A percentile compares a stretch with the other conserved stretches of the same genome.
Evolutionary conservation across 306 rosid genomes (phyloP).

Genomic region (Castanea mollissima): DNA sequence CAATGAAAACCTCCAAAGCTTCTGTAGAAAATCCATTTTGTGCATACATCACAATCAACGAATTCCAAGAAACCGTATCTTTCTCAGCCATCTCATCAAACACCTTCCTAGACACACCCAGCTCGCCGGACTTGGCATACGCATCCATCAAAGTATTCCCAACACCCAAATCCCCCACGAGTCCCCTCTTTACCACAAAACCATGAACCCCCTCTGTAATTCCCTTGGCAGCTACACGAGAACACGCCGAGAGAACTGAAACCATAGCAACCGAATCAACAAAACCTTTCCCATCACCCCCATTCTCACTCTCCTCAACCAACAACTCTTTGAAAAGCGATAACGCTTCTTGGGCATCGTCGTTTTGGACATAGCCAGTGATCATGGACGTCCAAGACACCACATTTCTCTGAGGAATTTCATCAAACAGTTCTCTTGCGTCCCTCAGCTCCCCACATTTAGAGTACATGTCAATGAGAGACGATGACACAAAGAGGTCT

Average conservation of each 20-base stretch:
- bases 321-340: conserved; percentile 57
- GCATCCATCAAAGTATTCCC: conserved; percentile 90
- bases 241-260: conserved; percentile 70
- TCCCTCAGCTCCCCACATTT: conserved; percentile 54
- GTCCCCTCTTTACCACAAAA: conserved; percentile 60
- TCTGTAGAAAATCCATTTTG: conserved; percentile 65
- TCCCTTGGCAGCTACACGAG: conserved; percentile 48
- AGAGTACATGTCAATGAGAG: conserved; percentile 75
- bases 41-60: conserved; percentile 74
- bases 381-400: conserved; percentile 89
- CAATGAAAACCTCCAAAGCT: conserved; percentile 59
- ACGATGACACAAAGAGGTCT: conserved; percentile 70
- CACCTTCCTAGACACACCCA: conserved; percentile 52
- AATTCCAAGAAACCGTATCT: conserved; percentile 83
- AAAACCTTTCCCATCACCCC: conserved; percentile 26
- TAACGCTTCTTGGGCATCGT: conserved; percentile 36
- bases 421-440: conserved; percentile 68
- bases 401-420: conserved; percentile 57
- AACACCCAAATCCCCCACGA: conserved; percentile 49
- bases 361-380: conserved; percentile 61
- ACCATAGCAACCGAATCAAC: conserved; percentile 62
- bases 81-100: conserved; percentile 68
- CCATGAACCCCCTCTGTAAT: conserved; percentile 66
- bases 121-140: conserved; percentile 76
- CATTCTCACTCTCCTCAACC: conserved; percentile 41